Evolutionary conservation across 192 early-diverging fungal species (phyloP).

Genomic region (Backusella tuberculispora): DNA sequence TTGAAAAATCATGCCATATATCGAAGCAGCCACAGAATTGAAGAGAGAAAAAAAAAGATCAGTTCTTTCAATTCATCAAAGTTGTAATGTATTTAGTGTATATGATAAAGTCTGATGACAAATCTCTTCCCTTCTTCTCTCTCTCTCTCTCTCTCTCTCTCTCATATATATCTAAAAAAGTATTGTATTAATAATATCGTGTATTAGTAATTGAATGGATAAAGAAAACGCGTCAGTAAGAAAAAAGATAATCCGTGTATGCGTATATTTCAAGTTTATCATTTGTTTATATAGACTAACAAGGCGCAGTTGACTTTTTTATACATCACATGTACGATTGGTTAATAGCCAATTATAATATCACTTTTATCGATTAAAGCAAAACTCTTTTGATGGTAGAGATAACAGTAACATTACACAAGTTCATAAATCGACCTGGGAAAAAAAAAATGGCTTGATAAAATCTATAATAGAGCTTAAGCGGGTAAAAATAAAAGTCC

Average conservation of each 20-base stretch:
- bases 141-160: too few species aligned
- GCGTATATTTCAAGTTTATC: neutral
- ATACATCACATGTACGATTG: neutral
- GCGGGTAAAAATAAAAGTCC: constrained; percentile 15
- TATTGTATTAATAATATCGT: neutral
- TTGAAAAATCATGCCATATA: neutral
- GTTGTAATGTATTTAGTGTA: too few species aligned
- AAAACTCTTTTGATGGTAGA: neutral
- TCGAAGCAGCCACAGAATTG: neutral
- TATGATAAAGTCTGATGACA: too few species aligned
- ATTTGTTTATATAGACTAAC: neutral
- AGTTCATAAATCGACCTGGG: constrained; percentile 1
- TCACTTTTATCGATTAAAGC: constrained; percentile 5
- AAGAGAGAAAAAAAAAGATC: neutral
- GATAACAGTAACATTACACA: constrained; percentile 13
- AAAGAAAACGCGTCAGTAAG: too few species aligned
- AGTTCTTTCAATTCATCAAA: neutral
- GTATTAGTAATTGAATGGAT: too few species aligned
- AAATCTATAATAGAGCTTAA: constrained; percentile 12
- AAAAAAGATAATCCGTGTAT: neutral
- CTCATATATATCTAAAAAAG: too few species aligned
- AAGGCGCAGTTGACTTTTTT: too few species aligned
- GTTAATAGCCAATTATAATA: neutral
- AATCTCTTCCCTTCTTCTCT: too few species aligned
- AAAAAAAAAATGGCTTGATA: neutral